These are phyloP conservation scores for Pueraria montana DNA, from an alignment of 306 rosid species.

Conservation along the genomic window DNA sequence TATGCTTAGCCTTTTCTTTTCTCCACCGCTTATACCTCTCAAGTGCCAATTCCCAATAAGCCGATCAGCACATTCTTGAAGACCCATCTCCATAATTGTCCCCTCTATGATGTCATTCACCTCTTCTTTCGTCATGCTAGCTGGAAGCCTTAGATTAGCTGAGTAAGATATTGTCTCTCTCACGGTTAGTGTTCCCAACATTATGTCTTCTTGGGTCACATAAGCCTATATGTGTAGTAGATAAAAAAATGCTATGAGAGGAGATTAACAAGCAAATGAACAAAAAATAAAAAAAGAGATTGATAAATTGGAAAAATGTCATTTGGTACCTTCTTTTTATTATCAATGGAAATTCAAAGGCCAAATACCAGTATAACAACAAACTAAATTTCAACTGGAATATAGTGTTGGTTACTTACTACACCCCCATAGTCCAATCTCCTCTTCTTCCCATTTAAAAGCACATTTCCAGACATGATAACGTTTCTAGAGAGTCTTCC, in stretches of 20 bases:
- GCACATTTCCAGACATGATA: constrained; percentile 84
- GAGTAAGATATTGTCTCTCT: constrained; percentile 88
- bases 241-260: background rate
- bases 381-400: too few relatives aligned
- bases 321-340: background rate
- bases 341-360: background rate
- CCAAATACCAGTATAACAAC: too few relatives aligned
- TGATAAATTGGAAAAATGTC: background rate
- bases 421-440: constrained; percentile 73
- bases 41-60: constrained; percentile 87
- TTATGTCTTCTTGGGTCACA: constrained; percentile 88
- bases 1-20: constrained; percentile 89
- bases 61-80: constrained; percentile 80
- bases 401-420: constrained; percentile 54
- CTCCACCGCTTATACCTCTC: constrained; percentile 95
- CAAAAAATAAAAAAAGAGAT: too few relatives aligned
- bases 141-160: constrained; percentile 85
- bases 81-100: constrained; percentile 83
- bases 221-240: constrained; percentile 68
- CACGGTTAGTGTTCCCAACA: constrained; percentile 88
- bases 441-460: constrained; percentile 79
- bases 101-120: constrained; percentile 66
- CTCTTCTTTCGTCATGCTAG: constrained; percentile 67
- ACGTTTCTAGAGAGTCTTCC: constrained; percentile 84
- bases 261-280: background rate